Evolutionary conservation across 768 basidiomycete species (phyloP).

Genomic region (Macrolepiota dolichaula): DNA sequence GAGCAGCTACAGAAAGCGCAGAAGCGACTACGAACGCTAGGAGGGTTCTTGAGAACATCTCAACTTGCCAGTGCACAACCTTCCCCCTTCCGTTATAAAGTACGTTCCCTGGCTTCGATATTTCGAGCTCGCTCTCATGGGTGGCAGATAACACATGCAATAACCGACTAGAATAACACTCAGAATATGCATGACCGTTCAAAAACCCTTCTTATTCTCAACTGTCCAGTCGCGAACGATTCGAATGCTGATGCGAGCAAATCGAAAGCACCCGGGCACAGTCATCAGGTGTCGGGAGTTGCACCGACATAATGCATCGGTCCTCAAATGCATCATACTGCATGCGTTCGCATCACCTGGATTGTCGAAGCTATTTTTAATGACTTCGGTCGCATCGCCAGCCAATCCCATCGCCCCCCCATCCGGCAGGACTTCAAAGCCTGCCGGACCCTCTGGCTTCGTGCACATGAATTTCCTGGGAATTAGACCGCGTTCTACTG

Average conservation of each 20-base stretch:
- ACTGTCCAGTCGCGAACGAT: constrained; percentile 3
- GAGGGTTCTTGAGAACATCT: constrained; percentile 11
- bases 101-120: background rate
- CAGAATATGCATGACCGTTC: background rate
- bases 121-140: background rate
- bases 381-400: background rate
- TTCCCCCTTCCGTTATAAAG: background rate
- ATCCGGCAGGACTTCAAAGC: background rate
- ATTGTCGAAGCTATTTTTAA: background rate
- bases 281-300: background rate
- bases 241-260: background rate
- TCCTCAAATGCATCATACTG: background rate
- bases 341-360: constrained; percentile 9
- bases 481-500: background rate
- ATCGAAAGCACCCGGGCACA: background rate
- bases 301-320: background rate
- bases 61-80: background rate
- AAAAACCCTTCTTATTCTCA: background rate
- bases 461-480: background rate
- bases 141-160: background rate
- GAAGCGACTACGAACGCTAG: constrained; percentile 6
- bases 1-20: constrained; percentile 7
- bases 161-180: background rate
- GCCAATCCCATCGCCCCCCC: background rate
- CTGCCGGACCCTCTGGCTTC: background rate